Evolutionary conservation across 2,329 filamentous ascomycete species (phyloP).

Genomic region (Penicillium sp.): DNA sequence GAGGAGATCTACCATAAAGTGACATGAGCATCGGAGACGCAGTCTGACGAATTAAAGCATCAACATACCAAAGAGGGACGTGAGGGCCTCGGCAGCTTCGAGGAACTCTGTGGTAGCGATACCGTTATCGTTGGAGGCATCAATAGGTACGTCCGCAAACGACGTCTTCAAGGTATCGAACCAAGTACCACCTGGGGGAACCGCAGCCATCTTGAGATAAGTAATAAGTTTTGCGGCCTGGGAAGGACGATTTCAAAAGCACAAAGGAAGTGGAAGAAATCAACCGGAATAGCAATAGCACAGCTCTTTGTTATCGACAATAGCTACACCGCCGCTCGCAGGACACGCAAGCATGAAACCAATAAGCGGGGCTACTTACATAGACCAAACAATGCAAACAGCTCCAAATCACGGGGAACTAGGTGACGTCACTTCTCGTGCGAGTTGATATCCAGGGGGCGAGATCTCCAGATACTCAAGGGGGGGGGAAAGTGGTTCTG

Average conservation of each 20-base stretch:
- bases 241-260: slow-evolving; percentile 14
- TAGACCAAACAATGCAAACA: slow-evolving; percentile 34
- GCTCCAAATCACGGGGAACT: slow-evolving; percentile 18
- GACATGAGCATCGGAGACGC: slow-evolving; percentile 16
- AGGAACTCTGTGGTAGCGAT: slow-evolving; percentile 87
- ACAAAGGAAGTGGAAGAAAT: slow-evolving; percentile 13
- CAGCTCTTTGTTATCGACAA: slow-evolving; percentile 23
- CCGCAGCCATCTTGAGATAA: slow-evolving; percentile 38
- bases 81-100: slow-evolving; percentile 84
- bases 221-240: not conserved
- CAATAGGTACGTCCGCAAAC: slow-evolving; percentile 81
- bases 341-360: slow-evolving; percentile 37
- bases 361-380: slow-evolving; percentile 22
- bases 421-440: slow-evolving; percentile 37
- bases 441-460: not conserved
- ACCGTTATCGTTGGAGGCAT: slow-evolving; percentile 72
- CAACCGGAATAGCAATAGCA: slow-evolving; percentile 11
- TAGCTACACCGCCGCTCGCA: slow-evolving; percentile 33
- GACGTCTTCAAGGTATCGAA: slow-evolving; percentile 83
- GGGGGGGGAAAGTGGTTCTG: not conserved
- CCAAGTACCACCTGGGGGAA: slow-evolving; percentile 61
- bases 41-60: not conserved
- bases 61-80: slow-evolving; percentile 78
- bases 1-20: slow-evolving; percentile 57
- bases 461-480: not conserved